Conservation (phyloP, 169 alveolate species). For the Plasmodium coatneyi region DNA sequence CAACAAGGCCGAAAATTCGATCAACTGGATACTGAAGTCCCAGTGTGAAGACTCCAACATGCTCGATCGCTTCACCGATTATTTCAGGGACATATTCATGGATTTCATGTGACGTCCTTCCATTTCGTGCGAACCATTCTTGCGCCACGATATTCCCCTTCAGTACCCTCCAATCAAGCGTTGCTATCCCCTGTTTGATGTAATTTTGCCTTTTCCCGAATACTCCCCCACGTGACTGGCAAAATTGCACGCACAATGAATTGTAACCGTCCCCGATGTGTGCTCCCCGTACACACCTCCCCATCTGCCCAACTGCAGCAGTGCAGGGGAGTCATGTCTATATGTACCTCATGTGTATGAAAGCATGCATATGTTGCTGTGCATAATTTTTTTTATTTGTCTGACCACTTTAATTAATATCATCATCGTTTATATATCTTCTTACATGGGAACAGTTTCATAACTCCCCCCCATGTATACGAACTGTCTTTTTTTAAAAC, state of each 20-base stretch:
- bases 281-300: neutral
- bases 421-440: neutral
- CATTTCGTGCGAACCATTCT: neutral
- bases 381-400: neutral
- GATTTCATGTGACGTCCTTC: slow-evolving; percentile 21
- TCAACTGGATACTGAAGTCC: slow-evolving; percentile 69
- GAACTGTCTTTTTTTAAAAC: neutral
- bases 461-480: neutral
- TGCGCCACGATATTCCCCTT: neutral
- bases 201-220: neutral
- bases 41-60: slow-evolving; percentile 18
- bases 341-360: neutral
- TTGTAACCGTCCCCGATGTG: neutral
- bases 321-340: neutral
- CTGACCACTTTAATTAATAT: slow-evolving; percentile 1
- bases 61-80: slow-evolving; percentile 57
- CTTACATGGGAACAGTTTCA: neutral
- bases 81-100: slow-evolving; percentile 70
- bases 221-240: neutral
- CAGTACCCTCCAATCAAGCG: neutral
- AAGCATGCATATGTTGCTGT: neutral
- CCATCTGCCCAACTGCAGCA: neutral
- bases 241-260: neutral
- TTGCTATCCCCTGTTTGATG: neutral
- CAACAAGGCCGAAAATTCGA: slow-evolving; percentile 52